These are phyloP conservation scores for Amesomyces nigricolor DNA, from an alignment of 2,329 filamentous ascomycete species.

Conservation along the genomic window DNA sequence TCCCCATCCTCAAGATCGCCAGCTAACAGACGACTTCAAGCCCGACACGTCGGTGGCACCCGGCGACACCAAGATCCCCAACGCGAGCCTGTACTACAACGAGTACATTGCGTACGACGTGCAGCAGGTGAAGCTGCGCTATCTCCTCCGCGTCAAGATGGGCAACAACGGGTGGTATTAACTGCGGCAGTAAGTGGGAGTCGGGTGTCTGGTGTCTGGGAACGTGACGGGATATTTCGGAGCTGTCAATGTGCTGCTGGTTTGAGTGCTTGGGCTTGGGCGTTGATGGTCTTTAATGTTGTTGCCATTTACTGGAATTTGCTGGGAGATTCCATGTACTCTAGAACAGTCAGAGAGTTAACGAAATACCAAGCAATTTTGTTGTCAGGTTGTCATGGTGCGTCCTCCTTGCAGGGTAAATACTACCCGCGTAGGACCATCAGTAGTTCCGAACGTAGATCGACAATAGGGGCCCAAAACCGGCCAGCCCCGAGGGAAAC, in stretches of 20 bases:
- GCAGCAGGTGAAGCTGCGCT: constrained; percentile 63
- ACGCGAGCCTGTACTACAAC: constrained; percentile 57
- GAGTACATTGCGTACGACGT: constrained; percentile 70
- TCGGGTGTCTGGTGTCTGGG: too few species aligned
- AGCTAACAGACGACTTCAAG: constrained; percentile 29
- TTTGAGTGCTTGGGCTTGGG: background rate
- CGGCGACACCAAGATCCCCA: constrained; percentile 41
- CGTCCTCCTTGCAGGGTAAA: too few species aligned
- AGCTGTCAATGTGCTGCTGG: background rate
- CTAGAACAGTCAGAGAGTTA: too few species aligned
- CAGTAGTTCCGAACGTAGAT: constrained; percentile 1
- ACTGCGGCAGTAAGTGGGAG: too few species aligned
- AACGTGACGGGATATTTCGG: background rate
- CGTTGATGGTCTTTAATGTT: background rate
- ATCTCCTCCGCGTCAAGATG: constrained; percentile 60
- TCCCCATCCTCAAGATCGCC: background rate
- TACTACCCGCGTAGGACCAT: background rate
- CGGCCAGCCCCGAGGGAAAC: background rate
- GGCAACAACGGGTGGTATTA: too few species aligned
- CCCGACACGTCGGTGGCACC: constrained; percentile 46
- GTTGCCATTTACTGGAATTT: background rate
- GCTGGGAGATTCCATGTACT: too few species aligned
- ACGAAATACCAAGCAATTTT: too few species aligned
- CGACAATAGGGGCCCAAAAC: background rate
- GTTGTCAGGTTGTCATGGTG: too few species aligned